These are phyloP conservation scores for Otatea glauca DNA, from an alignment of 176 grass and related monocot genomes.

Conservation along the genomic window DNA sequence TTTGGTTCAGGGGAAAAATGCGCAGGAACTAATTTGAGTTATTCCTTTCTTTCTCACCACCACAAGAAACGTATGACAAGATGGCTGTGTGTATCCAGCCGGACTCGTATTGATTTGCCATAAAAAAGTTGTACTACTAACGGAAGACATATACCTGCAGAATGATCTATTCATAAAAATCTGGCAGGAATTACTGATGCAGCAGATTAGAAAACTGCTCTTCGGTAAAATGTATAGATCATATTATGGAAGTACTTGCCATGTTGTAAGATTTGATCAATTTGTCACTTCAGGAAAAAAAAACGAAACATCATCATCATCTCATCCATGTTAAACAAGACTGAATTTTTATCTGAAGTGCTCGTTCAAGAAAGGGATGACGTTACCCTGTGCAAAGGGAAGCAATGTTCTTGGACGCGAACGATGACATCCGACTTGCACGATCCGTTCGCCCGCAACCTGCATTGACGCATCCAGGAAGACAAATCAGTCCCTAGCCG, in stretches of 20 bases:
- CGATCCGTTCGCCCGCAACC: conserved; percentile 67
- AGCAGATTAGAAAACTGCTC: background rate
- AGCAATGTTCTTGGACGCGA: conserved; percentile 64
- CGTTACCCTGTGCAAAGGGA: conserved; percentile 80
- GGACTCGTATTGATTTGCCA: conserved; percentile 35
- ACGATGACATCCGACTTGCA: conserved; percentile 70
- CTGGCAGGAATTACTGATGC: background rate
- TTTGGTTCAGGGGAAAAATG: conserved; percentile 17
- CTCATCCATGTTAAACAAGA: background rate
- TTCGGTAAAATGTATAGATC: background rate
- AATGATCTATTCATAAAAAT: conserved; percentile 31
- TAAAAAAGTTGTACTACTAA: conserved; percentile 13
- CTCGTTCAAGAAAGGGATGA: background rate
- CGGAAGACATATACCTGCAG: conserved; percentile 25
- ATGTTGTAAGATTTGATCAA: background rate
- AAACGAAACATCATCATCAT: background rate
- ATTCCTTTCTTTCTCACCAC: conserved; percentile 9
- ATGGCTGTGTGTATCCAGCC: background rate
- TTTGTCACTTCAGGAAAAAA: background rate
- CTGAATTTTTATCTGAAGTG: background rate
- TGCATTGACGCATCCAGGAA: conserved; percentile 15
- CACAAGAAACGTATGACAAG: conserved; percentile 23
- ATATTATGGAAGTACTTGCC: background rate
- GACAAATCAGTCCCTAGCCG: background rate
- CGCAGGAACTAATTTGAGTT: conserved; percentile 27